Conservation (phyloP, 352 stramenopile species). For the Globisporangium uncinulatum region DNA sequence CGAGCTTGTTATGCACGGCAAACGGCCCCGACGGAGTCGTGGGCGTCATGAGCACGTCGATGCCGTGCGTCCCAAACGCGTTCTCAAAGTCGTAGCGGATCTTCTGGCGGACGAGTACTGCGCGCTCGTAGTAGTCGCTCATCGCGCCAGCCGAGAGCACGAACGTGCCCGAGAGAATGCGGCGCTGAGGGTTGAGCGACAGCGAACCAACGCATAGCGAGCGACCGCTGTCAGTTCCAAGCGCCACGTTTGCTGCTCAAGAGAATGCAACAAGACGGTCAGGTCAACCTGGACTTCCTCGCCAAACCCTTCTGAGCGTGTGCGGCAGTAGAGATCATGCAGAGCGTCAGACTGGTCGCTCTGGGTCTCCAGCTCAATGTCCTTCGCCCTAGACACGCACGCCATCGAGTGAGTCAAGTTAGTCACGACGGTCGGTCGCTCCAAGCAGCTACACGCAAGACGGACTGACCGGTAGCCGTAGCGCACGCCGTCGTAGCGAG, state of each 20-base stretch:
- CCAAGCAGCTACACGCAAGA: neutral
- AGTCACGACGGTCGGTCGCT: neutral
- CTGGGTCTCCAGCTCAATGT: constrained; percentile 35
- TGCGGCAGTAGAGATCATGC: constrained; percentile 84
- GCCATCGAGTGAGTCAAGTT: neutral
- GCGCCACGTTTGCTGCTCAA: no score
- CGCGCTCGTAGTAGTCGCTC: constrained; percentile 88
- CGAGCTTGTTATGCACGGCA: constrained; percentile 42
- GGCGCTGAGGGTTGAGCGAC: constrained; percentile 31
- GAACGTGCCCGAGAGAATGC: constrained; percentile 89
- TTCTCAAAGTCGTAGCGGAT: constrained; percentile 76
- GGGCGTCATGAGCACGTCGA: constrained; percentile 85
- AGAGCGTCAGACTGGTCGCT: constrained; percentile 72
- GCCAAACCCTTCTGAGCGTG: constrained; percentile 87
- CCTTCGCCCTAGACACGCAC: constrained; percentile 34
- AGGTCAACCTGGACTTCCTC: constrained; percentile 81
- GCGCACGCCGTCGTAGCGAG: constrained; percentile 95
- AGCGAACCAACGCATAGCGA: neutral
- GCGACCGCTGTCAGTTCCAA: no score
- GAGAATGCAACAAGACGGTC: neutral
- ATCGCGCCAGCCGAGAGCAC: constrained; percentile 85
- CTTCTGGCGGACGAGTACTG: constrained; percentile 68
- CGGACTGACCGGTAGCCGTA: constrained; percentile 69
- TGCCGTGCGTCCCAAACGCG: constrained; percentile 40
- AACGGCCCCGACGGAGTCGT: constrained; percentile 85